Base-by-base conservation (phyloP, 2,329 filamentous ascomycete genomes). In the Penicillium fuscoglaucum region DNA sequence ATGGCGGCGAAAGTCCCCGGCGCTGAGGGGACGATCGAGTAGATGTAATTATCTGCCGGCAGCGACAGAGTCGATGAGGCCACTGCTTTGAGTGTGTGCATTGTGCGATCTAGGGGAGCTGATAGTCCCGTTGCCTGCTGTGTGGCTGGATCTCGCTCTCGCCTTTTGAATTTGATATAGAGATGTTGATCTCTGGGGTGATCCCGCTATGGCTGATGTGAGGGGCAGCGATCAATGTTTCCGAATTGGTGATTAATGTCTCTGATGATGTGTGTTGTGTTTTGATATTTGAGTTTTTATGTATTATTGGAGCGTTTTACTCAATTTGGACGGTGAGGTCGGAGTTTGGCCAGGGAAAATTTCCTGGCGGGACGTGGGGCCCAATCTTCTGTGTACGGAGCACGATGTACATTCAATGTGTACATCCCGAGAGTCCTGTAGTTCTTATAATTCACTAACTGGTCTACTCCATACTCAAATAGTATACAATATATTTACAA, bases 11-110 rank as follows among this genome's bases (percentile, higher is more conserved):
- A 71, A 9, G 67, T 65, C 26, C 65, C 66, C 26, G 66, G 61
- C 15, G 68, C 68, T 8, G 68, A 67, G 2, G 69, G 61, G 6
- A 70, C 65, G 51, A 79, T 68, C 10, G 71, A 70, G 64, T 79
- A 79, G 62, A 79, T 78, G 68, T 79, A 79, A 60, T 71, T 77
- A 31, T 72, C 72, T 39, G 70, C 53, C 1, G 76, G 72, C 1
- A 79, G 69, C 21, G 71, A 72, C 43, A 78, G 66, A n/a, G 73
- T 72, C 10, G 75, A 76, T 12, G 71, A 70, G 29, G 69, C 69
- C 1, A 61, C 69, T 29, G 69, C 55, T 58, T 66, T 68, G 59
- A 76, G 71, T 21, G 64, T 72, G 59, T 74, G 71, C 73, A 76
- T 76, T 57, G 31, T 52, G 45, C 24, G 35, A 50, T 60, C n/a